phyloP scores from a whole-genome alignment of 78 protist species.

The Blattamonas nauphoetae region DNA sequence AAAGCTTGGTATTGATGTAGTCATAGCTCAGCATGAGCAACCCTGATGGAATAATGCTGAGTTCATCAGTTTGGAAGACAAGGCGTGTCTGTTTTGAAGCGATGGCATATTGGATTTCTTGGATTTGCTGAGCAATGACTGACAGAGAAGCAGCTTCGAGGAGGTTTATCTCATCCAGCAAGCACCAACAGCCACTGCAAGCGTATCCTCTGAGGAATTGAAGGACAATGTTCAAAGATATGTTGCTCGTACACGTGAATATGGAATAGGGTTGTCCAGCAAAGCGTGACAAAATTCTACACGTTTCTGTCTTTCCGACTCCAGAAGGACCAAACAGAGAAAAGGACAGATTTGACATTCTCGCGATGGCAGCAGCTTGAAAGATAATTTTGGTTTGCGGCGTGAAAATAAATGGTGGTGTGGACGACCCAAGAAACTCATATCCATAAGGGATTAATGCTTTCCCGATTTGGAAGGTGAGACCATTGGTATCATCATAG shows the following conservation, averaged over 20 bases:
- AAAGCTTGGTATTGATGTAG: neutral
- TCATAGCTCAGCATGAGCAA: neutral
- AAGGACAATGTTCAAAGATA: conserved; percentile 1
- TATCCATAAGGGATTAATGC: neutral
- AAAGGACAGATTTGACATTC: neutral
- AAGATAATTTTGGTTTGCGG: neutral
- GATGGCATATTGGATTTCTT: conserved; percentile 13
- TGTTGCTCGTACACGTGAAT: conserved; percentile 24
- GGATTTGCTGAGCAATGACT: conserved; percentile 29
- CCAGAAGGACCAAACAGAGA: conserved; percentile 31
- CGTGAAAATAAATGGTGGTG: neutral
- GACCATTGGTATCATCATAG: neutral
- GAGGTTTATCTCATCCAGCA: conserved; percentile 39
- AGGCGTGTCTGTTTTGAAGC: neutral
- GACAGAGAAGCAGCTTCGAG: conserved; percentile 25
- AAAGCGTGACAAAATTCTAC: neutral
- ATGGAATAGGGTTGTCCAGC: conserved; percentile 8
- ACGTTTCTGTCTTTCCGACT: conserved; percentile 43
- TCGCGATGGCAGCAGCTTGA: neutral
- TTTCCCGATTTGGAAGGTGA: neutral
- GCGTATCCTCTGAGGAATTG: conserved; percentile 24
- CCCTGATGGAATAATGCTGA: neutral
- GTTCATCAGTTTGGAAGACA: no score
- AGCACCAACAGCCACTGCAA: conserved; percentile 23
- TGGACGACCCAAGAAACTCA: neutral